Conservation (phyloP, 768 basidiomycete species). For the Paxillus ammoniavirescens region DNA sequence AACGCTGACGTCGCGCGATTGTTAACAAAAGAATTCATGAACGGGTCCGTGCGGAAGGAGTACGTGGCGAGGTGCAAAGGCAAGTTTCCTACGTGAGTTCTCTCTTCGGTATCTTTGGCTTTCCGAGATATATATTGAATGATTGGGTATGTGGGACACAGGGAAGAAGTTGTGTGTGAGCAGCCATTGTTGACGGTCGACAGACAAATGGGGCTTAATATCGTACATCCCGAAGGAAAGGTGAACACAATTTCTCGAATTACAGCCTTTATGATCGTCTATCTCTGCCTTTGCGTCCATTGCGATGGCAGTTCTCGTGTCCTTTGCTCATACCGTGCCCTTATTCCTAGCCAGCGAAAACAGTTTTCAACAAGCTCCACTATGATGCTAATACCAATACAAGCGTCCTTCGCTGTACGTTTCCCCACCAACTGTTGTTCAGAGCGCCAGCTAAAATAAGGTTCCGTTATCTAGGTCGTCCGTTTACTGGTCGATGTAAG, state of each 20-base stretch:
- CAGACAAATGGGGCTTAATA: slow-evolving; percentile 94
- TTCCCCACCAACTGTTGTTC: neutral
- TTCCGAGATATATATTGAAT: neutral
- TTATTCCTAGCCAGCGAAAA: slow-evolving; percentile 71
- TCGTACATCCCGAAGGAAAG: slow-evolving; percentile 95
- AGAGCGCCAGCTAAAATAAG: slow-evolving; percentile 1
- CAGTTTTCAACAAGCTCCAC: slow-evolving; percentile 77
- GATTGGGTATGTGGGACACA: slow-evolving; percentile 25
- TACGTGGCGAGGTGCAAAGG: slow-evolving; percentile 90
- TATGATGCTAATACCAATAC: slow-evolving; percentile 81
- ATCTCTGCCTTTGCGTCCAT: neutral
- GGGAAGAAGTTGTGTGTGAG: slow-evolving; percentile 80
- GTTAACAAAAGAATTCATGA: slow-evolving; percentile 79
- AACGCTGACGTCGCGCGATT: slow-evolving; percentile 63
- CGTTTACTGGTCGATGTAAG: slow-evolving; percentile 91
- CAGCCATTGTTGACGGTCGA: slow-evolving; percentile 89
- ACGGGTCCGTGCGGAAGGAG: slow-evolving; percentile 82
- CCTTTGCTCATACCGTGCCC: neutral
- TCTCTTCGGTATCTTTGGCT: neutral
- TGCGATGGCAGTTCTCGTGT: neutral
- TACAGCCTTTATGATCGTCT: too few species aligned
- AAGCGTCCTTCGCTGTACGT: slow-evolving; percentile 81
- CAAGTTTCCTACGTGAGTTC: slow-evolving; percentile 79
- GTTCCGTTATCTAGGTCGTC: slow-evolving; percentile 54
- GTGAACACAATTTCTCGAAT: slow-evolving; percentile 36